Conservation (phyloP, 164 flowering plant species). For the Protea cynaroides region DNA sequence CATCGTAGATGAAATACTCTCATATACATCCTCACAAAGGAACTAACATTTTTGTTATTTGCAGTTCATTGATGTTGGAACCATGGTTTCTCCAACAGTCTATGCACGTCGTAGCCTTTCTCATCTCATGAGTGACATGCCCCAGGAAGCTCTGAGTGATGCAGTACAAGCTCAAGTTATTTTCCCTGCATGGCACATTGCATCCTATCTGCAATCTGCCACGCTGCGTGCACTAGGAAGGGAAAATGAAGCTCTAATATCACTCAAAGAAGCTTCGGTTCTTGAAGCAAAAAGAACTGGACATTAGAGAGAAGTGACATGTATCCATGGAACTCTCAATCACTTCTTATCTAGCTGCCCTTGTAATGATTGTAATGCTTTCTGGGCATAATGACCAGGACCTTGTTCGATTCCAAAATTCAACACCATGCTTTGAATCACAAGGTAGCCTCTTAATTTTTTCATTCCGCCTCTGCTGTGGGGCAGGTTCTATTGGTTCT, state of each 20-base stretch:
- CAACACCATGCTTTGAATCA: neutral
- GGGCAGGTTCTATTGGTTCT: neutral
- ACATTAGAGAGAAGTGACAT: neutral
- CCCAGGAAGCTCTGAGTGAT: constrained; percentile 74
- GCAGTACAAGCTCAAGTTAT: constrained; percentile 80
- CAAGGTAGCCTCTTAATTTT: neutral
- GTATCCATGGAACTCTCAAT: neutral
- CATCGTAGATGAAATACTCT: neutral
- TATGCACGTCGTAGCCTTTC: constrained; percentile 81
- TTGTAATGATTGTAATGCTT: neutral
- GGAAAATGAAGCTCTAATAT: constrained; percentile 71
- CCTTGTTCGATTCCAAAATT: neutral
- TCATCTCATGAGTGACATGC: constrained; percentile 73
- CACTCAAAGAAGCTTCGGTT: constrained; percentile 68
- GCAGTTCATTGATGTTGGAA: constrained; percentile 91
- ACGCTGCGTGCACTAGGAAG: constrained; percentile 55
- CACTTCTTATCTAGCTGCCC: constrained; percentile 5
- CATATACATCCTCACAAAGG: no score
- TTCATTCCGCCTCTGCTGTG: neutral
- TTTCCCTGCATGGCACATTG: constrained; percentile 77
- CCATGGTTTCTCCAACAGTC: constrained; percentile 87
- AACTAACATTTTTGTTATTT: constrained; percentile 12
- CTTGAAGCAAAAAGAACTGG: constrained; percentile 52
- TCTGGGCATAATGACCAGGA: neutral
- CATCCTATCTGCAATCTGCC: constrained; percentile 77